A percentile compares a stretch with the other conserved stretches of the same genome.
These are phyloP conservation scores for Lactifluus subvellereus DNA, from an alignment of 768 basidiomycete genomes.

Conservation along the genomic window DNA sequence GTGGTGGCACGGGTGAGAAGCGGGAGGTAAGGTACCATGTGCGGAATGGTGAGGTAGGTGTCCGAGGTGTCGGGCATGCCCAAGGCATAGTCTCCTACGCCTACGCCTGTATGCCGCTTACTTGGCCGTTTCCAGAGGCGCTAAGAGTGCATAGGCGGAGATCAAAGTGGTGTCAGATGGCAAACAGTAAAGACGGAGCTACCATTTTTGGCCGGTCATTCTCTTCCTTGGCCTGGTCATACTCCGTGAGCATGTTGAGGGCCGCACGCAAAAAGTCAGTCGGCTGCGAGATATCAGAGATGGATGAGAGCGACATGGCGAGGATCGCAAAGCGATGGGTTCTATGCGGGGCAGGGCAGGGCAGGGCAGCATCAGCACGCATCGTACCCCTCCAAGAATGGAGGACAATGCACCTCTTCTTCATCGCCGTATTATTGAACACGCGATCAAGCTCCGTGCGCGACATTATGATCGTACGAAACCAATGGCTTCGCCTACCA, in stretches of 20 bases:
- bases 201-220: conserved; percentile 72
- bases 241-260: conserved; percentile 65
- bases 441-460: conserved; percentile 65
- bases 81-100: conserved; percentile 53
- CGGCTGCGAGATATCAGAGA: conserved; percentile 76
- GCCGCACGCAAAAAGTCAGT: conserved; percentile 75
- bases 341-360: conserved; percentile 34
- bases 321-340: conserved; percentile 80
- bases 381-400: not conserved
- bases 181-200: conserved; percentile 18
- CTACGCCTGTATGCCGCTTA: conserved; percentile 50
- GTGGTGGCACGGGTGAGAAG: not conserved
- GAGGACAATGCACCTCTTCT: conserved; percentile 55
- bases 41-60: conserved; percentile 66
- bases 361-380: not conserved
- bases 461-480: conserved; percentile 79
- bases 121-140: conserved; percentile 49
- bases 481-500: conserved; percentile 74
- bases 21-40: conserved; percentile 51
- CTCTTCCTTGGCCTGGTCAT: conserved; percentile 73
- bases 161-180: conserved; percentile 9
- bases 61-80: conserved; percentile 60
- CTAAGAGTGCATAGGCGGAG: conserved; percentile 28
- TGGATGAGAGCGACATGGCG: conserved; percentile 77
- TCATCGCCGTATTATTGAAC: conserved; percentile 72